Percentiles rank a stretch among this genome's conserved stretches.
phyloP scores from a whole-genome alignment of 2,329 filamentous ascomycete species.

The Sporothrix pseudoabietina region DNA sequence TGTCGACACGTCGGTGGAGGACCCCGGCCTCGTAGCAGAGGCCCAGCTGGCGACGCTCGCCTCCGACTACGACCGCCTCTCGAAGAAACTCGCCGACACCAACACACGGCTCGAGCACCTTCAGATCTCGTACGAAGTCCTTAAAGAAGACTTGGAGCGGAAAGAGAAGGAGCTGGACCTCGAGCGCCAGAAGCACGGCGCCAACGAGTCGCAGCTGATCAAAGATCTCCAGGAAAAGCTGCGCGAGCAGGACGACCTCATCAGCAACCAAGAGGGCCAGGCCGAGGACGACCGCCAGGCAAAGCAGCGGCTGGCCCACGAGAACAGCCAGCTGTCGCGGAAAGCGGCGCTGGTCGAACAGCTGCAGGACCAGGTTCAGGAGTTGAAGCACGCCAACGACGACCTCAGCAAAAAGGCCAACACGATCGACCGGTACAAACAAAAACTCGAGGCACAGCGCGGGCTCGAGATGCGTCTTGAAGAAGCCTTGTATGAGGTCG shows the following conservation, averaged over 20 bases:
- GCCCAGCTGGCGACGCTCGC: constrained; percentile 56
- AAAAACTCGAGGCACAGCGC: constrained; percentile 62
- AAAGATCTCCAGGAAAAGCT: constrained; percentile 59
- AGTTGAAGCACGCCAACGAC: constrained; percentile 60
- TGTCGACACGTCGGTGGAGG: constrained; percentile 46
- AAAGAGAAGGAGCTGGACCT: constrained; percentile 58
- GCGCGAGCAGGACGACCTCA: constrained; percentile 70
- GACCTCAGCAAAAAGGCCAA: constrained; percentile 65
- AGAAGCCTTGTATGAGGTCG: constrained; percentile 57
- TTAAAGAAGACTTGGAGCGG: constrained; percentile 63
- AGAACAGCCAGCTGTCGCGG: constrained; percentile 52
- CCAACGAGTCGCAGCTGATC: constrained; percentile 55
- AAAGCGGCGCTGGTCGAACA: constrained; percentile 54
- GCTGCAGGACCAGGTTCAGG: constrained; percentile 61
- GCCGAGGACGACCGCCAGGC: constrained; percentile 55
- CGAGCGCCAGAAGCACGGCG: constrained; percentile 57
- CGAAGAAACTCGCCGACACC: constrained; percentile 61
- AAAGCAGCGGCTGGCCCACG: constrained; percentile 51
- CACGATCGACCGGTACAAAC: constrained; percentile 62
- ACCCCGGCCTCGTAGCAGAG: constrained; percentile 60
- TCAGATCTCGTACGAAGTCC: constrained; percentile 64
- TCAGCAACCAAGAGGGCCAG: constrained; percentile 69
- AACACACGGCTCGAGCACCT: constrained; percentile 62
- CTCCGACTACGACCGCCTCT: constrained; percentile 55
- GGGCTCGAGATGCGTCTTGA: constrained; percentile 59